These are phyloP conservation scores for Tolypocladium capitatum DNA, from an alignment of 2,329 filamentous ascomycete genomes.

Conservation along the genomic window DNA sequence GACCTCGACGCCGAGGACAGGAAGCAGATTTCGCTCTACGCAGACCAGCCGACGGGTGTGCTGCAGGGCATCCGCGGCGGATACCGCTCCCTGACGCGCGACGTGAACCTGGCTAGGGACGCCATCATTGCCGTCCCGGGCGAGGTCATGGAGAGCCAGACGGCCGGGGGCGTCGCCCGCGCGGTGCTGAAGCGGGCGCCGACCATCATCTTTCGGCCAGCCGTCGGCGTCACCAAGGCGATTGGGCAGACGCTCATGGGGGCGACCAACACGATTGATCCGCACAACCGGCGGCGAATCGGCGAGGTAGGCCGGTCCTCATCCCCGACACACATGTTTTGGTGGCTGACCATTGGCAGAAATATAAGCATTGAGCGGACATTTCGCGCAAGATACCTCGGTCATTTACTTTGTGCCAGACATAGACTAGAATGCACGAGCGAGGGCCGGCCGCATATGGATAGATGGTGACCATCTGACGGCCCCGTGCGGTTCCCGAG, in stretches of 20 bases:
- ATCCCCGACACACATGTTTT: background rate
- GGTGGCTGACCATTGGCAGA: slow-evolving; percentile 18
- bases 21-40: slow-evolving; percentile 80
- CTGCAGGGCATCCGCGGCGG: slow-evolving; percentile 75
- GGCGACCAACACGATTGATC: slow-evolving; percentile 83
- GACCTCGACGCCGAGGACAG: slow-evolving; percentile 54
- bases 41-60: slow-evolving; percentile 83
- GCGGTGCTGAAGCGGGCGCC: slow-evolving; percentile 72
- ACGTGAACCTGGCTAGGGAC: slow-evolving; percentile 75
- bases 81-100: slow-evolving; percentile 68
- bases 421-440: background rate
- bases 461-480: background rate
- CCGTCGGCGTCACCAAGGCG: slow-evolving; percentile 79
- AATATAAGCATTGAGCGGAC: slow-evolving; percentile 32
- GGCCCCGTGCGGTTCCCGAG: background rate
- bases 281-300: slow-evolving; percentile 62
- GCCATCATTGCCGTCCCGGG: slow-evolving; percentile 90
- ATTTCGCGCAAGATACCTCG: background rate
- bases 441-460: background rate
- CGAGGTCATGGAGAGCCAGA: slow-evolving; percentile 77
- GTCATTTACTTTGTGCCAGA: background rate
- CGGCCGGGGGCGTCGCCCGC: slow-evolving; percentile 64
- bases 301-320: slow-evolving; percentile 72
- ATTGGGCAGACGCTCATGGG: slow-evolving; percentile 83
- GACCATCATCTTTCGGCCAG: slow-evolving; percentile 84